Conservation (phyloP, 495 filamentous ascomycete species). For the Neurospora pannonica region DNA sequence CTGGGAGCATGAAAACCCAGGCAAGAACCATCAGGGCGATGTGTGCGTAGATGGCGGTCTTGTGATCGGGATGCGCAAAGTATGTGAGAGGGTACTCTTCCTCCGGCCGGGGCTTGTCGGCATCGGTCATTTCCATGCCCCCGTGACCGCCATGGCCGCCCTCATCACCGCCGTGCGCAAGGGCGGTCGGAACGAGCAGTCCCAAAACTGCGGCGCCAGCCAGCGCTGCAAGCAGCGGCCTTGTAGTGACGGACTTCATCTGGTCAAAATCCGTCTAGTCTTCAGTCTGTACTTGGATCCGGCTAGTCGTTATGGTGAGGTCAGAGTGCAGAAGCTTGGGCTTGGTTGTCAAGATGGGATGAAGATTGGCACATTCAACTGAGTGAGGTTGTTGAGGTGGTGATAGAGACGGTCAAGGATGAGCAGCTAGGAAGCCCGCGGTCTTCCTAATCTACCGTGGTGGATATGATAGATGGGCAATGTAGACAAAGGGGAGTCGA, state of each 20-base stretch:
- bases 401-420: neutral
- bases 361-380: neutral
- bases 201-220: constrained; percentile 22
- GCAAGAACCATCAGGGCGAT: constrained; percentile 68
- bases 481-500: neutral
- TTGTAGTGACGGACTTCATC: neutral
- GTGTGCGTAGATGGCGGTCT: constrained; percentile 62
- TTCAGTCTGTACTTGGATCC: neutral
- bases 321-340: neutral
- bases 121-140: constrained; percentile 37
- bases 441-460: neutral
- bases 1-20: constrained; percentile 79
- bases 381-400: neutral
- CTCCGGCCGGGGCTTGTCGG: constrained; percentile 31
- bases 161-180: constrained; percentile 35
- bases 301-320: neutral
- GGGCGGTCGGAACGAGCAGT: constrained; percentile 23
- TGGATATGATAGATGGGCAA: neutral
- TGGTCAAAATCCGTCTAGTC: neutral
- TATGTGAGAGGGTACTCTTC: constrained; percentile 53
- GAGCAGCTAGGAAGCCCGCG: neutral
- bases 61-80: constrained; percentile 60
- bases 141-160: constrained; percentile 14
- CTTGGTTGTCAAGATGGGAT: neutral
- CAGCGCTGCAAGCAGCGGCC: constrained; percentile 9